Percentiles rank a stretch among this genome's conserved stretches.
These are phyloP conservation scores for Flueggea neowawraea DNA, from an alignment of 441 rosid genomes.

Conservation along the genomic window DNA sequence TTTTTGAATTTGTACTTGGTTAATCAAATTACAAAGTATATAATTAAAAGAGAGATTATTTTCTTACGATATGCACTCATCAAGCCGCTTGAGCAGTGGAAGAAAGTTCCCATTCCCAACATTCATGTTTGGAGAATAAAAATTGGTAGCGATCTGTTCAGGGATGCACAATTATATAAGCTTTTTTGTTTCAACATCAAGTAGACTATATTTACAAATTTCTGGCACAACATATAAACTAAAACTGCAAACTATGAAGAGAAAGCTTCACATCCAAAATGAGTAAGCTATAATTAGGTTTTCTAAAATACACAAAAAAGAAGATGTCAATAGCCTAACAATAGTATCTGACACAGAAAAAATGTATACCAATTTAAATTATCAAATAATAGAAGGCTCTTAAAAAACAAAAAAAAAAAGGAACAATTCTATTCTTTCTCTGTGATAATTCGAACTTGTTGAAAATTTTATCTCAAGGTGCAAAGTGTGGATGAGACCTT, in stretches of 20 bases:
- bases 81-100: constrained; percentile 86
- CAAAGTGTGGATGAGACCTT: no score
- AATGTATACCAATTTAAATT: no score
- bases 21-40: not conserved
- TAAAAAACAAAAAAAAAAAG: not conserved
- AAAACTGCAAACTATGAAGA: no score
- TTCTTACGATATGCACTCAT: constrained; percentile 94
- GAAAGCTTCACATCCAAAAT: no score
- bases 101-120: constrained; percentile 83
- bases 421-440: not conserved
- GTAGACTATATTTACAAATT: no score
- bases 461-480: constrained; percentile 7
- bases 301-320: no score
- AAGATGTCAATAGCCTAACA: no score
- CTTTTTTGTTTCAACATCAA: not conserved
- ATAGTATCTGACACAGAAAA: no score
- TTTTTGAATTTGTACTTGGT: not conserved
- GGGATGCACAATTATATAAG: constrained; percentile 7
- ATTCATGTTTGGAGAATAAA: constrained; percentile 84
- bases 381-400: not conserved
- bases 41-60: constrained; percentile 4
- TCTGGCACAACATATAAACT: no score
- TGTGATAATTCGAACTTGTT: not conserved
- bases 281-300: no score
- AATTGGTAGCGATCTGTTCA: constrained; percentile 80